These are phyloP conservation scores for Sporobolomyces phaffii DNA, from an alignment of 768 basidiomycete species.

Conservation along the genomic window DNA sequence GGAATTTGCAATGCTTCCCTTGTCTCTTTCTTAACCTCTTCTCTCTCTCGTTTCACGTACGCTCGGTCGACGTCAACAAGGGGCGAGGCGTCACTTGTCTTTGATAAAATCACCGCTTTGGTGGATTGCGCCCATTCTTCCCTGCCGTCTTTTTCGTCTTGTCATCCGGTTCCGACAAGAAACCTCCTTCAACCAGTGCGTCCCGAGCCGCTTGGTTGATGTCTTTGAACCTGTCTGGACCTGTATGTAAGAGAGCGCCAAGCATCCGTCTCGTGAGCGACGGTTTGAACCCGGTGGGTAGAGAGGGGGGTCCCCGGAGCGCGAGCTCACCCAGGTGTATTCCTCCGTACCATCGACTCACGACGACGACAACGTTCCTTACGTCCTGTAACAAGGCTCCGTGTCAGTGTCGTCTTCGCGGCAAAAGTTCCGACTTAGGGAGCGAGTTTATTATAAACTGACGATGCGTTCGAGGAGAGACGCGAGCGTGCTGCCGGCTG, in stretches of 20 bases:
- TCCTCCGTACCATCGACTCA: conserved; percentile 91
- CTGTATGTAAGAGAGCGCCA: not conserved
- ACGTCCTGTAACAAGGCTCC: conserved; percentile 32
- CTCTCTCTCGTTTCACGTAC: no score
- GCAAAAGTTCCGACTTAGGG: no score
- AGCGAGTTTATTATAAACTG: conserved; percentile 36
- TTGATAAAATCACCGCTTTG: not conserved
- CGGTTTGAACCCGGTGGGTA: no score
- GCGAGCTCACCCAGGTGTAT: conserved; percentile 61
- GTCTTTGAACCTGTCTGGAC: conserved; percentile 53
- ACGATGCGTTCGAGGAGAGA: conserved; percentile 86
- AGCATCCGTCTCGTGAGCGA: conserved; percentile 47
- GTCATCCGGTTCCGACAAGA: conserved; percentile 57
- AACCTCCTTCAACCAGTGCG: conserved; percentile 79
- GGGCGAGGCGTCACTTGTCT: no score
- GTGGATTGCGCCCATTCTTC: not conserved
- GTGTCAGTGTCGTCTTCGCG: not conserved
- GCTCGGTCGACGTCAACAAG: no score
- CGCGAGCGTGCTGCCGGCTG: conserved; percentile 81
- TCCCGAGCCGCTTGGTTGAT: conserved; percentile 90
- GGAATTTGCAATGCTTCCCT: no score
- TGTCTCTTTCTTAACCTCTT: no score
- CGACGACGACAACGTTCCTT: conserved; percentile 72
- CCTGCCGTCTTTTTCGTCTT: not conserved
- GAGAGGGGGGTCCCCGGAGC: conserved; percentile 18